phyloP scores from a whole-genome alignment of 768 basidiomycete genomes.

The Chiua virens region DNA sequence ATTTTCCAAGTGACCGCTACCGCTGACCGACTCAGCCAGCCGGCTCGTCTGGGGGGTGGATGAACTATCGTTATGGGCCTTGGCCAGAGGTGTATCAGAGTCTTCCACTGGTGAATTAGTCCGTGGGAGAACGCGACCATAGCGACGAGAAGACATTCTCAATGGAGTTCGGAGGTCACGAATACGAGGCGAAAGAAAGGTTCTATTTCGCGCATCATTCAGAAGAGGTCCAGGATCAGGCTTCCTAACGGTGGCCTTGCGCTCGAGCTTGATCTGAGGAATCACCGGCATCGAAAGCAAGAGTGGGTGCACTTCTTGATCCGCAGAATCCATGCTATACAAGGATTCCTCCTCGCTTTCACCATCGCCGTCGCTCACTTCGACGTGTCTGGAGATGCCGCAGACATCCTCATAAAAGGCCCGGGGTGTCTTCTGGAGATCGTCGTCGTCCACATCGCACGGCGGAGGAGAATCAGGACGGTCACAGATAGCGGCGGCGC shows the following conservation, averaged over 20 bases:
- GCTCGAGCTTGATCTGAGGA: conserved; percentile 27
- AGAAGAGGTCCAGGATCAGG: neutral
- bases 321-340: conserved; percentile 27
- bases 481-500: neutral
- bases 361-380: neutral
- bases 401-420: neutral
- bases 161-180: conserved; percentile 9
- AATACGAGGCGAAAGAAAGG: conserved; percentile 22
- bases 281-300: conserved; percentile 30
- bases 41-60: neutral
- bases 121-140: conserved; percentile 6
- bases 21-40: neutral
- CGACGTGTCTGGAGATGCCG: neutral
- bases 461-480: neutral
- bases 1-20: neutral
- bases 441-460: neutral
- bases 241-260: conserved; percentile 24
- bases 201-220: neutral
- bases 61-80: neutral
- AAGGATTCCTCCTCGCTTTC: conserved; percentile 19
- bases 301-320: conserved; percentile 20
- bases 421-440: neutral
- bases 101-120: neutral
- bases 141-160: conserved; percentile 17
- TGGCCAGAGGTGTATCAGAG: neutral